phyloP scores from a whole-genome alignment of 2,329 filamentous ascomycete species.

The Parascedosporium putredinis region DNA sequence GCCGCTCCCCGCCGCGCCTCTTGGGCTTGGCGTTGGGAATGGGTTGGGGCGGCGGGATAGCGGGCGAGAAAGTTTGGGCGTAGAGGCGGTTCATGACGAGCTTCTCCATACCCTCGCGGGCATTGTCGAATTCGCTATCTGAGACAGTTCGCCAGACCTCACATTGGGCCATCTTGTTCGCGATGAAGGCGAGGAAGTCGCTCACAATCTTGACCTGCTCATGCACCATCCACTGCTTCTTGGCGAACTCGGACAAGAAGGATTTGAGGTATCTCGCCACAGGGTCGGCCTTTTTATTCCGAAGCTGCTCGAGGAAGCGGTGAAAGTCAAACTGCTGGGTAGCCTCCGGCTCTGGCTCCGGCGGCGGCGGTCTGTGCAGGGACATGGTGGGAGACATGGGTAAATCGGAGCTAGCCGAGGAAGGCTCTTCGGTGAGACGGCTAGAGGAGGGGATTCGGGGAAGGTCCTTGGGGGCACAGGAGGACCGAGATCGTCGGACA shows the following conservation, averaged over 20 bases:
- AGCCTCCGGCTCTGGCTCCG: constrained; percentile 69
- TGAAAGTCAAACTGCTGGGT: constrained; percentile 93
- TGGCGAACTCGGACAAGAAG: constrained; percentile 87
- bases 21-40: constrained; percentile 58
- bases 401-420: constrained; percentile 11
- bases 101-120: constrained; percentile 97
- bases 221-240: constrained; percentile 98
- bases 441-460: constrained; percentile 17
- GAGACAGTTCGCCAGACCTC: constrained; percentile 95
- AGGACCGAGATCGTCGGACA: constrained; percentile 37
- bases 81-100: constrained; percentile 98
- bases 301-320: constrained; percentile 87
- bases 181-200: constrained; percentile 92
- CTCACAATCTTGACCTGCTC: constrained; percentile 98
- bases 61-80: constrained; percentile 89
- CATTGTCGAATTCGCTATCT: constrained; percentile 96
- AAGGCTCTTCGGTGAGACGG: constrained; percentile 6
- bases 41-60: constrained; percentile 72
- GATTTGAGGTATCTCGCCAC: constrained; percentile 93
- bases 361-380: constrained; percentile 55
- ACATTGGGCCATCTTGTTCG: constrained; percentile 95
- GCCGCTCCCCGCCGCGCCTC: constrained; percentile 56
- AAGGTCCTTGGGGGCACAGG: constrained; percentile 53
- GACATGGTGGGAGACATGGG: constrained; percentile 38
- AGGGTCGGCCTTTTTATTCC: constrained; percentile 94